These are phyloP conservation scores for Agaricus subrufescens DNA, from an alignment of 768 basidiomycete genomes.

Conservation along the genomic window DNA sequence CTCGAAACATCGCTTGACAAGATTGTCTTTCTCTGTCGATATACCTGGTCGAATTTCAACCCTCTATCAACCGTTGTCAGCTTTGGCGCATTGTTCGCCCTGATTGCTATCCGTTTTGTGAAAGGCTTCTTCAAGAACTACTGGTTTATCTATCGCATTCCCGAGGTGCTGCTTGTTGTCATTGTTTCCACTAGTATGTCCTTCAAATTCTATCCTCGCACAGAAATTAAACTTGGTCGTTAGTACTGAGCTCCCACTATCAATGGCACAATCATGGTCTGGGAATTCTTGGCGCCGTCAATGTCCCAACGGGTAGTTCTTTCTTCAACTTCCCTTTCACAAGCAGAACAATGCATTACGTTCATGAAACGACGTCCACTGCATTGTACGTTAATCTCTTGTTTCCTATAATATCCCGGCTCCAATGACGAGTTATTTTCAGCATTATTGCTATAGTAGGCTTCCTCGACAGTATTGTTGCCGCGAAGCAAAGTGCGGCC, in stretches of 20 bases:
- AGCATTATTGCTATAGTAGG: conserved; percentile 82
- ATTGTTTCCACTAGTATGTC: conserved; percentile 73
- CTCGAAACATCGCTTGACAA: conserved; percentile 76
- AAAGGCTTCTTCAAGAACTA: conserved; percentile 56
- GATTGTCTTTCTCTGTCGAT: conserved; percentile 63
- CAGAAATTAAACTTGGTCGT: neutral
- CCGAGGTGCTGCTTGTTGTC: conserved; percentile 89
- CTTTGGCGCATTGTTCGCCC: conserved; percentile 58
- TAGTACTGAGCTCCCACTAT: conserved; percentile 65
- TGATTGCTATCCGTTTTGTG: conserved; percentile 57
- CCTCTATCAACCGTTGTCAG: conserved; percentile 68
- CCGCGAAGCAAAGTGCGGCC: conserved; percentile 87
- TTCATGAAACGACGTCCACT: conserved; percentile 79
- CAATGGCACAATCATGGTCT: conserved; percentile 78
- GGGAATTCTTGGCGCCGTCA: conserved; percentile 77
- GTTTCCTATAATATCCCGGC: neutral
- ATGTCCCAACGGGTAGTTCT: conserved; percentile 50
- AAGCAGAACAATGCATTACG: conserved; percentile 51
- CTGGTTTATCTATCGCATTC: conserved; percentile 75
- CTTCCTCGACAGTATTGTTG: conserved; percentile 91
- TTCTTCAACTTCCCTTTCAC: conserved; percentile 76
- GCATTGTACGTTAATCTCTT: conserved; percentile 49
- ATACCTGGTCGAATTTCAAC: conserved; percentile 55
- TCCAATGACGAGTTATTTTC: neutral
- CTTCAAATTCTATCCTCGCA: neutral